Conservation (phyloP, 2,329 filamentous ascomycete species). For the Dryadomyces quercus-mongolicae region DNA sequence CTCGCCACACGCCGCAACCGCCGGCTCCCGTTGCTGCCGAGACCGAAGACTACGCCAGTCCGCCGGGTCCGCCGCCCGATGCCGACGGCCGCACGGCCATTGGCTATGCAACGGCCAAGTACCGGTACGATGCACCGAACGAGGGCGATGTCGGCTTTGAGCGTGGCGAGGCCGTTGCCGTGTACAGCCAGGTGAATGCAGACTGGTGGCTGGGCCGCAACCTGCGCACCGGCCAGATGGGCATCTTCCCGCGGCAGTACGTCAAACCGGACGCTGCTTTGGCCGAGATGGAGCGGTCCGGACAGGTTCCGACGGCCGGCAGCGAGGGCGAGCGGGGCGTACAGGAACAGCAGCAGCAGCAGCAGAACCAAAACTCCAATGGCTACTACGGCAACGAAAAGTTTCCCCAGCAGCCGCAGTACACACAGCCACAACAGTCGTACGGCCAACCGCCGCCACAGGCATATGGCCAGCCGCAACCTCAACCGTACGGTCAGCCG, state of each 20-base stretch:
- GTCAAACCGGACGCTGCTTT: slow-evolving; percentile 49
- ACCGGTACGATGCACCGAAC: slow-evolving; percentile 69
- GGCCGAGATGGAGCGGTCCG: slow-evolving; percentile 8
- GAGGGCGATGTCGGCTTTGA: slow-evolving; percentile 71
- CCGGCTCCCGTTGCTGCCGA: slow-evolving; percentile 21
- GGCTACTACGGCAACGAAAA: not conserved
- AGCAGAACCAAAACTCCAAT: too few species aligned
- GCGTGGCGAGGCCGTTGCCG: slow-evolving; percentile 66
- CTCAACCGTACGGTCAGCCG: slow-evolving; percentile 31
- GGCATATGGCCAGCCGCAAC: slow-evolving; percentile 34
- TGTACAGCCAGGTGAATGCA: slow-evolving; percentile 87
- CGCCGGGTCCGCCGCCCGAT: slow-evolving; percentile 15
- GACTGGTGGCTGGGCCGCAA: slow-evolving; percentile 96
- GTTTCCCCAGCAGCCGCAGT: slow-evolving; percentile 2
- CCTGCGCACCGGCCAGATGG: slow-evolving; percentile 68
- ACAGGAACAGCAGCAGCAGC: not conserved
- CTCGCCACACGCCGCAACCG: slow-evolving; percentile 24
- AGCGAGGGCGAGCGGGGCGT: not conserved
- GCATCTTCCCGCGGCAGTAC: slow-evolving; percentile 92
- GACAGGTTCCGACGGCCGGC: slow-evolving; percentile 7
- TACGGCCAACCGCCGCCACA: slow-evolving; percentile 12
- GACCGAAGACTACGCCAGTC: not conserved
- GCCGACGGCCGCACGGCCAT: slow-evolving; percentile 45
- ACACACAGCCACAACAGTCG: slow-evolving; percentile 2
- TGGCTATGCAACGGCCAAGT: slow-evolving; percentile 67